Base-by-base conservation (phyloP, 2,329 filamentous ascomycete species). In the Alternaria alternata region DNA sequence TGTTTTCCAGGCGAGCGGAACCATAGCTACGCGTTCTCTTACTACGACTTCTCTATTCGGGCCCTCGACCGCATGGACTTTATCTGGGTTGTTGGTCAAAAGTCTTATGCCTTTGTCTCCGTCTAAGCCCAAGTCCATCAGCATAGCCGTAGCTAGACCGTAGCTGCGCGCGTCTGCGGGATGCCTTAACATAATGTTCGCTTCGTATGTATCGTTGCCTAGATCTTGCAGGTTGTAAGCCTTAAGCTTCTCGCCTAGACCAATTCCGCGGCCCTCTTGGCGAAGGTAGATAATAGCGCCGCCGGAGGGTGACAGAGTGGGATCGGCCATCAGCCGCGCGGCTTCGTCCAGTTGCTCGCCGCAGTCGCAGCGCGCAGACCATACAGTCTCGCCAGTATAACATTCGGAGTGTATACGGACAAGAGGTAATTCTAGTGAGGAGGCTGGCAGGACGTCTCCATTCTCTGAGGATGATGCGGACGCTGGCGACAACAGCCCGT, bases 351-450 rank as follows among this genome's bases (percentile, higher is more conserved):
- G 86, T 78, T 99, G 95, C 81, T 99, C 95, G 57, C 95, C 95
- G 78, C 95, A 99, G 81, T 99, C 95, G 81, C 95, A 99, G 28
- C 95, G 89, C 36, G 95, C 94, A 7, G 94, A 97, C 95, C 95
- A 98, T 1, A 96, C 95, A 1, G 95, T 99, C 83, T 99, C 95
- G 60, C 95, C 95, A 0, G 95, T 99, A 79, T 99, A 99, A 81
- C 95, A 99, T 80, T 99, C 95, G 3, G 92, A 96, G 79, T 99
- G 95, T 75, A 99, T 99, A 58, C 95, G 87, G 47, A 99, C 94
- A 39, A 99, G 83, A 0, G 95, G 92, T 1, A 90, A 79, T 12
- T 78, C 75, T 3, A 75, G 68, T 5, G 76, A 72, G 0, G 72
- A 62, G 7, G 74, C 66, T 18, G 70, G 63, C 30, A 67, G 66